These are phyloP conservation scores for Nannochloris sp. DNA, from an alignment of 139 green algal genomes.

Conservation along the genomic window DNA sequence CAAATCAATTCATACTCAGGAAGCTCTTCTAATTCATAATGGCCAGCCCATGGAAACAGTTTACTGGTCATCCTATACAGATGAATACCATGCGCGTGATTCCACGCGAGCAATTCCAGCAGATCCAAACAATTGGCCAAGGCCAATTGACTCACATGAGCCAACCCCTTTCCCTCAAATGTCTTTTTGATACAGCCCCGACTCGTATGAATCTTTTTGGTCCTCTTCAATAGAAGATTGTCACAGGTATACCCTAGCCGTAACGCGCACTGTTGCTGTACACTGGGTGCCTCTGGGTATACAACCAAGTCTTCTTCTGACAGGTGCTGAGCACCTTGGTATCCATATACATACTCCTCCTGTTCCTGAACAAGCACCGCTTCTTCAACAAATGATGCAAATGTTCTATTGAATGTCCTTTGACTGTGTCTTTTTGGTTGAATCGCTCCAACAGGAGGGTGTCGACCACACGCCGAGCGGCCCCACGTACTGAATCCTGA, in stretches of 20 bases:
- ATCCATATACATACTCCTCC: neutral
- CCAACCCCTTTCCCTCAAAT: constrained; percentile 30
- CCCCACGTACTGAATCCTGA: no score
- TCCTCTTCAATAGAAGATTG: constrained; percentile 1
- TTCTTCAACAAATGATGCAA: neutral
- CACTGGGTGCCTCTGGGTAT: no score
- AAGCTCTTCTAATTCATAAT: no score
- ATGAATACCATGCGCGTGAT: constrained; percentile 42
- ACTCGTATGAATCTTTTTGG: neutral
- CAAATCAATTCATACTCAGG: no score
- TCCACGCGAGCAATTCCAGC: constrained; percentile 39
- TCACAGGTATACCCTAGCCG: constrained; percentile 8
- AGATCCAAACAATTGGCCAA: constrained; percentile 42
- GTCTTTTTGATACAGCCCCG: constrained; percentile 28
- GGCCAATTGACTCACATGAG: constrained; percentile 33
- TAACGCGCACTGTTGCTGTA: neutral
- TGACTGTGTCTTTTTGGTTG: no score
- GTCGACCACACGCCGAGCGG: no score
- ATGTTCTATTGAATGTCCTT: no score
- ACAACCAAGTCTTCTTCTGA: no score
- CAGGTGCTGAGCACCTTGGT: no score
- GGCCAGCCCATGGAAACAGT: constrained; percentile 42
- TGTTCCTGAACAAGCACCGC: neutral
- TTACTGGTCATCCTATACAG: constrained; percentile 39
- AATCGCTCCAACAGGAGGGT: no score